Conservation (phyloP, 805 yeast species). For the Yarrowia sp. region DNA sequence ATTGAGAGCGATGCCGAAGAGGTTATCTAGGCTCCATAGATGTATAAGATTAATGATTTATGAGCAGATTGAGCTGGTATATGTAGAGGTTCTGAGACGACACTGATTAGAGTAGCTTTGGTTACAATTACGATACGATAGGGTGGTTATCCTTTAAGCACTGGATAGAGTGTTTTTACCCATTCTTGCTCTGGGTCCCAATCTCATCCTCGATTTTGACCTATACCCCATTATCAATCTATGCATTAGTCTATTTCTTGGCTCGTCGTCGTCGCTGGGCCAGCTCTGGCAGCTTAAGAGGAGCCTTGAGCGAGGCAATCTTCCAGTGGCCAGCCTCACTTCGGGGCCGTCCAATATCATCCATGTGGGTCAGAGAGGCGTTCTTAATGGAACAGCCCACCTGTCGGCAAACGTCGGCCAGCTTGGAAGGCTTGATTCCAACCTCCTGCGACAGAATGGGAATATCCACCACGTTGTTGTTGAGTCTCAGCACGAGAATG, state of each 20-base stretch:
- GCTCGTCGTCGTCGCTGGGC: not conserved
- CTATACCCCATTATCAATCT: not conserved
- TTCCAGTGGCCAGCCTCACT: conserved; percentile 53
- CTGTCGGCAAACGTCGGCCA: conserved; percentile 66
- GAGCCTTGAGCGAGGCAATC: conserved; percentile 80
- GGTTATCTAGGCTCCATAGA: conserved; percentile 27
- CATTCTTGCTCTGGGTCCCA: too few relatives aligned
- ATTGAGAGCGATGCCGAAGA: conserved; percentile 31
- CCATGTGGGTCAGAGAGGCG: conserved; percentile 47
- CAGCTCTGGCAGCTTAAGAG: conserved; percentile 82
- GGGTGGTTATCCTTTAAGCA: too few relatives aligned
- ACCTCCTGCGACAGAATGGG: conserved; percentile 83
- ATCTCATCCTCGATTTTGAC: too few relatives aligned
- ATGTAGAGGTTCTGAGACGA: too few relatives aligned
- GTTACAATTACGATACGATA: too few relatives aligned
- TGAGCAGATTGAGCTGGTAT: not conserved
- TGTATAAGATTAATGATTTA: conserved; percentile 11
- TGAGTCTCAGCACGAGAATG: conserved; percentile 68
- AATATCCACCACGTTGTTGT: conserved; percentile 68
- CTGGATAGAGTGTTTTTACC: too few relatives aligned
- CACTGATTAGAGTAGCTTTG: too few relatives aligned
- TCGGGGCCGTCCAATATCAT: conserved; percentile 38
- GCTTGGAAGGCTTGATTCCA: conserved; percentile 70
- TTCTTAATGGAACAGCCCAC: conserved; percentile 78
- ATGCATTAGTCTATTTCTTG: conserved; percentile 18